Evolutionary conservation across 179 eudicot species (phyloP), one percentile per base, ranked within the genome.

Genomic region (Silene vulgaris): DNA sequence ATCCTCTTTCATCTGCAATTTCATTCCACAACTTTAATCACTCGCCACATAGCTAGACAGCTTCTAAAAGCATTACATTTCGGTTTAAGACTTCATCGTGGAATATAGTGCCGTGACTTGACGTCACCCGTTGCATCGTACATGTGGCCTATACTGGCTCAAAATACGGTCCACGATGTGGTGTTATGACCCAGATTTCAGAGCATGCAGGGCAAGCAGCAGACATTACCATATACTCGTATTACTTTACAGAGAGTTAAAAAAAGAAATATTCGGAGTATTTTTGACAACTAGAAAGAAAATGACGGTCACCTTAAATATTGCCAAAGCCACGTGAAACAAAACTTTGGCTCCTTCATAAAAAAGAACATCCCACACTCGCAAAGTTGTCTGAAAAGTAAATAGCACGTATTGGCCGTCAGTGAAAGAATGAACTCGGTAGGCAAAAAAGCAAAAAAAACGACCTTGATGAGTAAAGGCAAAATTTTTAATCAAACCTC

Each of bases 311-410:
- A 92, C 99, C 99, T 87, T 90, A 80, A 95, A 90, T 63, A 95
- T 85, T 21, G 99, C 99, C 83, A 95, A 82, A 67, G 99, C 99
- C 57, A 90, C 97, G 76, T 89, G 88, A 74, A 95, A 87, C 74
- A 95, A 78, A 85, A 92, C 93, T 77, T 83, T 88, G 29, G 97
- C 99, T 21, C 99, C 99, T 81, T 95, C 99, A 21, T 95, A 83
- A 84, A 95, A 95, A 73, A 95, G 97, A 71, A 90, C 88, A 81
- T 95, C 99, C 97, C 99, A 95, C 62, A 92, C 93, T 69, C 99
- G 87, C 90, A 95, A 74, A 17, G 99, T 89, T 74, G 99, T 95
- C 99, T 95, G 81, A 77, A 65, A 79, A 83, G 65, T 8, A 37
- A 37, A 74, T 73, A 59, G 77, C 74, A 62, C 13, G 48, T 17